Evolutionary conservation across 2,329 filamentous ascomycete genomes (phyloP).

Genomic region (Coleophoma crateriformis): DNA sequence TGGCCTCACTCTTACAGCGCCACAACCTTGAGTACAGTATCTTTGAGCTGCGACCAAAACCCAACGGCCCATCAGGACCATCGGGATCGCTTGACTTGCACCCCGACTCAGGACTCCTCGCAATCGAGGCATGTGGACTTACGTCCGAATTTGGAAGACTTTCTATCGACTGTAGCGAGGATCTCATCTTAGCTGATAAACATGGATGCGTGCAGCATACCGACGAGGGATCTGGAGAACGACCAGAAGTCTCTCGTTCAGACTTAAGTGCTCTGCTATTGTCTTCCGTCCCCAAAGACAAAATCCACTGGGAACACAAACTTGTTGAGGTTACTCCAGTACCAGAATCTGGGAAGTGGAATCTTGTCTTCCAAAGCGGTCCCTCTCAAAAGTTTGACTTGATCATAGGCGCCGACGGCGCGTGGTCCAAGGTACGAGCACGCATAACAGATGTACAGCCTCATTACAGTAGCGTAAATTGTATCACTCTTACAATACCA

Average conservation of each 20-base stretch:
- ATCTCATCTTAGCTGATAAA: constrained; percentile 14
- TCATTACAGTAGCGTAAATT: constrained; percentile 3
- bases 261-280: constrained; percentile 20
- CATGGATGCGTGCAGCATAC: constrained; percentile 20
- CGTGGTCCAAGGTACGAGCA: constrained; percentile 31
- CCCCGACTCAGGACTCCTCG: constrained; percentile 21
- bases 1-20: constrained; percentile 24
- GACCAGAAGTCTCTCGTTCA: constrained; percentile 22
- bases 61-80: neutral
- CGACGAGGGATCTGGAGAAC: constrained; percentile 8
- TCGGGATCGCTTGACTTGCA: constrained; percentile 43
- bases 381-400: constrained; percentile 24
- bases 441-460: constrained; percentile 1
- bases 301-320: constrained; percentile 18
- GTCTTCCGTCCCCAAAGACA: constrained; percentile 12
- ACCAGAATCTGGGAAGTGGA: neutral
- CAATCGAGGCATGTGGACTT: constrained; percentile 21
- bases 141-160: constrained; percentile 16
- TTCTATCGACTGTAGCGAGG: constrained; percentile 18
- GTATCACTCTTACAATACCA: constrained; percentile 13
- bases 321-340: neutral
- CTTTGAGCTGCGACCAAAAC: constrained; percentile 19
- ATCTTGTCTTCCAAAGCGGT: neutral
- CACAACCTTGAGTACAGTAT: constrained; percentile 19
- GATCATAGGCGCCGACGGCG: constrained; percentile 32